These are phyloP conservation scores for Jasminum sambac DNA, from an alignment of 257 asterid species.

Conservation along the genomic window DNA sequence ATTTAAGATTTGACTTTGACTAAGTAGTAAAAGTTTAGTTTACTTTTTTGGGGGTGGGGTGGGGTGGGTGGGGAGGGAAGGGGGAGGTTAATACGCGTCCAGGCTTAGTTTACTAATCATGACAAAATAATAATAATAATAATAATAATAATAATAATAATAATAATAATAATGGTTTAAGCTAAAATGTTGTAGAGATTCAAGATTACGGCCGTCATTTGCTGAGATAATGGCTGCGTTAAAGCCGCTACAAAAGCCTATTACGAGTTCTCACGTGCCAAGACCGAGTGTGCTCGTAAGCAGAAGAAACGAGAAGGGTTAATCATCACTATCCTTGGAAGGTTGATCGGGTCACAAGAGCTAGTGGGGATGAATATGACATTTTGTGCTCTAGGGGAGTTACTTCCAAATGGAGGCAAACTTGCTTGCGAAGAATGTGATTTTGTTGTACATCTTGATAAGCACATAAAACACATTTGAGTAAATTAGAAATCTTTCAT, in stretches of 20 bases:
- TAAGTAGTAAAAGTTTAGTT: too few relatives aligned
- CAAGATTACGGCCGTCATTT: slow-evolving; percentile 79
- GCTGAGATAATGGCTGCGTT: slow-evolving; percentile 87
- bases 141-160: too few relatives aligned
- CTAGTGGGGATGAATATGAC: slow-evolving; percentile 28
- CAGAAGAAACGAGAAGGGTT: slow-evolving; percentile 49
- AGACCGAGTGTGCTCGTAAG: slow-evolving; percentile 36
- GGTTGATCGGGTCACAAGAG: slow-evolving; percentile 28
- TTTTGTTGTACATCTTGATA: slow-evolving; percentile 18
- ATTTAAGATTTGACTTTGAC: too few relatives aligned
- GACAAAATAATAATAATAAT: not conserved
- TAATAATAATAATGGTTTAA: too few relatives aligned
- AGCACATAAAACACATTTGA: slow-evolving; percentile 23
- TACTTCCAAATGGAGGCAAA: slow-evolving; percentile 23
- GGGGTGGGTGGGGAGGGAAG: too few relatives aligned
- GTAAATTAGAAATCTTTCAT: slow-evolving; percentile 28
- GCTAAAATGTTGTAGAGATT: slow-evolving; percentile 53
- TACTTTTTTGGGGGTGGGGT: too few relatives aligned
- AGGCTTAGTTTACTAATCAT: not conserved
- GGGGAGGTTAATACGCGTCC: too few relatives aligned
- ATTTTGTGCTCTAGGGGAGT: slow-evolving; percentile 15
- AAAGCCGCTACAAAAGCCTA: slow-evolving; percentile 83
- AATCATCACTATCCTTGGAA: slow-evolving; percentile 35
- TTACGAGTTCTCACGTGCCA: slow-evolving; percentile 49
- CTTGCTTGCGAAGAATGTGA: slow-evolving; percentile 13